phyloP scores from a whole-genome alignment of 1,284 basidiomycete genomes.

The Butyriboletus appendiculatus region DNA sequence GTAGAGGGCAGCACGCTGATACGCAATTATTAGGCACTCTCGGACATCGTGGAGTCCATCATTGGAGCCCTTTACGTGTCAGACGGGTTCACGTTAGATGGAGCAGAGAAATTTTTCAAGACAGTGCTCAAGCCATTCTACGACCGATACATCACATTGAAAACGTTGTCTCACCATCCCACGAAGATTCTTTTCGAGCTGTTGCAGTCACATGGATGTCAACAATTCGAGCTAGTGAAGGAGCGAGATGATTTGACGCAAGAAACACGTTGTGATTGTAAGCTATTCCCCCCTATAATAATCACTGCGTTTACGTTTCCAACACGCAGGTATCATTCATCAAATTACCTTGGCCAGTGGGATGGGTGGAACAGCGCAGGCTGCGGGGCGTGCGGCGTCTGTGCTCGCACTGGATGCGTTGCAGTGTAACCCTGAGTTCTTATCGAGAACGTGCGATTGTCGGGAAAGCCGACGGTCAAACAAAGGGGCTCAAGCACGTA shows the following conservation, averaged over 20 bases:
- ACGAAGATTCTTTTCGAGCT: conserved; percentile 72
- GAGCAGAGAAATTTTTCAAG: conserved; percentile 64
- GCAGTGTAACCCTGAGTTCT: conserved; percentile 60
- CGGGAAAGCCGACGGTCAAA: conserved; percentile 40
- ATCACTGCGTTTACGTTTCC: conserved; percentile 13
- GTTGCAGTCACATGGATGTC: conserved; percentile 68
- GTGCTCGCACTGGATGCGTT: conserved; percentile 63
- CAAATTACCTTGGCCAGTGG: conserved; percentile 61
- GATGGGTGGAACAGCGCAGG: conserved; percentile 46
- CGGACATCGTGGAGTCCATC: conserved; percentile 76
- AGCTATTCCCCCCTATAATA: conserved; percentile 17
- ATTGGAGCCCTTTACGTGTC: conserved; percentile 75
- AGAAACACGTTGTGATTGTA: conserved; percentile 51
- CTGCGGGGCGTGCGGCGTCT: conserved; percentile 61
- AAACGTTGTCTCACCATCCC: conserved; percentile 71
- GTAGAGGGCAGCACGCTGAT: conserved; percentile 14
- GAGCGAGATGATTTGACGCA: conserved; percentile 39
- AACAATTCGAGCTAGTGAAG: conserved; percentile 57
- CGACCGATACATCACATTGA: conserved; percentile 66
- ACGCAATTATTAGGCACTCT: conserved; percentile 51
- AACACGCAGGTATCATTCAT: conserved; percentile 60
- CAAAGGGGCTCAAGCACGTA: conserved; percentile 42
- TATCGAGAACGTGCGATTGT: conserved; percentile 67
- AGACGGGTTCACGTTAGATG: conserved; percentile 63
- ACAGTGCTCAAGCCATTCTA: conserved; percentile 72